phyloP scores from a whole-genome alignment of 2,329 filamentous ascomycete species.

The Colletotrichum camelliae region DNA sequence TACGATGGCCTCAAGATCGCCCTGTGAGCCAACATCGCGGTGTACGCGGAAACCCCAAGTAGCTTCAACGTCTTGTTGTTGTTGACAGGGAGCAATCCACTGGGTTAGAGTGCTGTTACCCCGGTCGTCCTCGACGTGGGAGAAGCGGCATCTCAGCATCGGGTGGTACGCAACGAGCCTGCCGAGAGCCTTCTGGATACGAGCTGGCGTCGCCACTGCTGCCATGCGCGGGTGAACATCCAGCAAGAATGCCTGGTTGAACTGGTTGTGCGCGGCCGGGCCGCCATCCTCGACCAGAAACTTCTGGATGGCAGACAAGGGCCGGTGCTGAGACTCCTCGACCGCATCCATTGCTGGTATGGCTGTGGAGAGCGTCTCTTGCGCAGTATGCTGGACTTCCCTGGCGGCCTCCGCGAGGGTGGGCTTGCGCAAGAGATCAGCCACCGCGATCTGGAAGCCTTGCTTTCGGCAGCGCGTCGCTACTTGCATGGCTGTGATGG shows the following conservation, averaged over 20 bases:
- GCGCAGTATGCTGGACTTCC: background rate
- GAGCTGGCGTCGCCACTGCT: background rate
- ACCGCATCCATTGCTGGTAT: background rate
- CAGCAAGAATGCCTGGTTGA: background rate
- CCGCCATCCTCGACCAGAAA: accelerated
- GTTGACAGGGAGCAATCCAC: background rate
- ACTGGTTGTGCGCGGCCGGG: background rate
- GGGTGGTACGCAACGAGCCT: background rate
- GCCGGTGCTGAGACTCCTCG: background rate
- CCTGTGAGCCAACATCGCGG: background rate
- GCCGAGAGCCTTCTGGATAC: background rate
- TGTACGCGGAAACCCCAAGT: background rate
- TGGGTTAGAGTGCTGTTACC: background rate
- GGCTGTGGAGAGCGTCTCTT: background rate
- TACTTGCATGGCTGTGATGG: background rate
- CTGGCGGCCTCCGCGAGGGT: background rate
- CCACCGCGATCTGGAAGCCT: background rate
- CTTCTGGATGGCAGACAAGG: background rate
- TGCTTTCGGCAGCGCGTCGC: background rate
- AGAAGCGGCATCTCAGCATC: background rate
- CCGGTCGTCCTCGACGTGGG: background rate
- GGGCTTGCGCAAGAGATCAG: background rate
- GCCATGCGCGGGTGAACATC: background rate
- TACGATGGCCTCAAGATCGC: background rate
- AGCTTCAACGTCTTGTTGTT: background rate